Evolutionary conservation across 441 rosid species (phyloP), one percentile per base, ranked within the genome.

Genomic region (Dalechampia spathulata): DNA sequence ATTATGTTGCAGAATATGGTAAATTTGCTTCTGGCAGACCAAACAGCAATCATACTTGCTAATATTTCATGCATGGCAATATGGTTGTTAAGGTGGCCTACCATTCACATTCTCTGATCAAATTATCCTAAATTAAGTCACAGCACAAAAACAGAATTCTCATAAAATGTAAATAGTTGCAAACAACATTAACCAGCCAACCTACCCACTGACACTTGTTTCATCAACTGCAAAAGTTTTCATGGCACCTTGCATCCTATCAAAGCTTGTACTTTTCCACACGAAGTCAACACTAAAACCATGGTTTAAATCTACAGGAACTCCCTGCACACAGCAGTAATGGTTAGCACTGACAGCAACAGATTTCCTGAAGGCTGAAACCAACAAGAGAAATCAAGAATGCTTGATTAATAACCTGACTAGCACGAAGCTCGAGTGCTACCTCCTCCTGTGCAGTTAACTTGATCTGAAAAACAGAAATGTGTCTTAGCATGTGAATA

Each of bases 161-260:
- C 34, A 30, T 30, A 3, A 3, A 3, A 30, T 15, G 12, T 21
- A 30, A 40, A 37, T 6, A 21, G 23, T 10, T 10, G 15, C 47
- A 44, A 55, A 16, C n/a, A 53, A 19, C 36, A 14, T n/a, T 59
- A 16, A 34, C 36, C 27, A 13, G 27, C 39, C 47, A 27, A 74
- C 98, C 60, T 72, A 94, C 99, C 99, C 99, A 68, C 98, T 94
- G 55, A 90, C 98, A 86, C 99, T 94, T 48, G 98, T 94, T 74
- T 87, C 99, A 72, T 94, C 99, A 52, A 90, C 99, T 10, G 98
- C 98, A 87, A 90, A 90, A 55, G 87, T 84, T 80, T 94, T 90
- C 98, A 94, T 87, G 55, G 99, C 99, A 44, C 95, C 96, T 69
- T 90, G 98, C 98, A 87, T 87, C 63, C 99, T 76, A 69, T 94